Evolutionary conservation across 2,329 filamentous ascomycete genomes (phyloP), one percentile per base, ranked within the genome.

Genomic region (Ophiosphaerella narmari): DNA sequence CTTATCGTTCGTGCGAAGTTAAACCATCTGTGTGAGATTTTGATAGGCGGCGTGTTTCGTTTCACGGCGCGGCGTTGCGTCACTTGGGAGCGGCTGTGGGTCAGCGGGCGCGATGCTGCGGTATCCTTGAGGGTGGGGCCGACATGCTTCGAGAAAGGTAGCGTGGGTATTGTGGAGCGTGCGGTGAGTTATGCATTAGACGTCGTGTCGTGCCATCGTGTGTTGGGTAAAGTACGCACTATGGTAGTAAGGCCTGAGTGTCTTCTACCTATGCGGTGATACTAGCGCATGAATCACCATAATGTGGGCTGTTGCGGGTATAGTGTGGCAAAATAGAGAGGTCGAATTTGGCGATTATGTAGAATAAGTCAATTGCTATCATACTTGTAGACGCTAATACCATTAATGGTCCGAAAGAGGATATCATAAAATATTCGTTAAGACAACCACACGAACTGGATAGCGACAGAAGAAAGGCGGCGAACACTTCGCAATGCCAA

Each of bases 401-500:
- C 34, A 45, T 45, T 45, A 45, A 45, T 24, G 23, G 33, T 35
- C 7, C 31, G 37, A 40, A 13, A 31, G 29, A 41, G 44, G 44
- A 46, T 47, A 47, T 47, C 44, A 36, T 47, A 41, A 47, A 41
- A 31, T 48, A 32, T 18, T 41, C n/a, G 36, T 34, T 31, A 33
- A 34, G 13, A 34, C 16, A 39, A 26, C 43, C 34, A 33, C 18
- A 9, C 26, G 40, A 33, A 32, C 16, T 32, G 21, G 43, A 51
- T 38, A 51, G 48, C 48, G 48, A 51, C 48, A 46, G 48, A 46
- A 32, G 13, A 29, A 21, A 35, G 50, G 57, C 57, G 49, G 49
- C 57, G 54, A 60, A 55, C 57, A 60, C 57, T 60, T 60, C 57
- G 57, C 52, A 35, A 51, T 52, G 50, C 57, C 54, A 39, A 21